Conservation (phyloP, 495 filamentous ascomycete genomes). For the Aspergillus olivimuriae region DNA sequence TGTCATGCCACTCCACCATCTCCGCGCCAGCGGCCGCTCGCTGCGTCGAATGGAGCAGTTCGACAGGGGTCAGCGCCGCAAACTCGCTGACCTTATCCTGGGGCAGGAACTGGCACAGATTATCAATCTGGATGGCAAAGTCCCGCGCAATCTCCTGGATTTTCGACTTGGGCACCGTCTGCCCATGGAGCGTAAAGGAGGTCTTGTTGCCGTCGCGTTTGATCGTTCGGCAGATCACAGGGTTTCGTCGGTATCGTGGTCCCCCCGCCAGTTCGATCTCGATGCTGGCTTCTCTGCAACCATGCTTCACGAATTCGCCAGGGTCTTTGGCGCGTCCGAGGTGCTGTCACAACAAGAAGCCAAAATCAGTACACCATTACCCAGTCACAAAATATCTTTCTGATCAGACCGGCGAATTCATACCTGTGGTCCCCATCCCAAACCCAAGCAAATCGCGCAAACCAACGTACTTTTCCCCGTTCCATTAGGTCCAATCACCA, state of each 20-base stretch:
- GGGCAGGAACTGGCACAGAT: constrained; percentile 94
- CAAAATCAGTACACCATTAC: neutral
- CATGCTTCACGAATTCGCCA: constrained; percentile 91
- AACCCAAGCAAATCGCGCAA: constrained; percentile 90
- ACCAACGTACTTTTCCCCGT: constrained; percentile 97
- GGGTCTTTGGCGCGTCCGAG: constrained; percentile 82
- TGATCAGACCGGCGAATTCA: constrained; percentile 7
- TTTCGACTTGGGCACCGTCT: constrained; percentile 45
- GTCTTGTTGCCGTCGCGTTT: constrained; percentile 74
- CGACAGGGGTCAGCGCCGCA: constrained; percentile 73
- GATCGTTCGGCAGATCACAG: constrained; percentile 68
- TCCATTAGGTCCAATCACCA: constrained; percentile 98
- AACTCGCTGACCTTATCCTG: constrained; percentile 97
- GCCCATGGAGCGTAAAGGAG: constrained; percentile 64
- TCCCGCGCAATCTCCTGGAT: constrained; percentile 58
- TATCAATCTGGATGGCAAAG: constrained; percentile 90
- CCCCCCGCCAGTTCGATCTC: constrained; percentile 78
- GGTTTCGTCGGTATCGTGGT: constrained; percentile 48
- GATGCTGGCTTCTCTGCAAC: constrained; percentile 65
- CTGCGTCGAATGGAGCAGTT: constrained; percentile 79
- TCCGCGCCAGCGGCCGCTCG: constrained; percentile 75
- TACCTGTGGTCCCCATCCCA: constrained; percentile 74
- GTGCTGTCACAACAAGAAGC: constrained; percentile 41
- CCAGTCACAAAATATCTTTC: neutral
- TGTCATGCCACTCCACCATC: constrained; percentile 72